Conservation (phyloP, 371 early-diverging fungal genomes). For the Dinochytrium kinnereticum region DNA sequence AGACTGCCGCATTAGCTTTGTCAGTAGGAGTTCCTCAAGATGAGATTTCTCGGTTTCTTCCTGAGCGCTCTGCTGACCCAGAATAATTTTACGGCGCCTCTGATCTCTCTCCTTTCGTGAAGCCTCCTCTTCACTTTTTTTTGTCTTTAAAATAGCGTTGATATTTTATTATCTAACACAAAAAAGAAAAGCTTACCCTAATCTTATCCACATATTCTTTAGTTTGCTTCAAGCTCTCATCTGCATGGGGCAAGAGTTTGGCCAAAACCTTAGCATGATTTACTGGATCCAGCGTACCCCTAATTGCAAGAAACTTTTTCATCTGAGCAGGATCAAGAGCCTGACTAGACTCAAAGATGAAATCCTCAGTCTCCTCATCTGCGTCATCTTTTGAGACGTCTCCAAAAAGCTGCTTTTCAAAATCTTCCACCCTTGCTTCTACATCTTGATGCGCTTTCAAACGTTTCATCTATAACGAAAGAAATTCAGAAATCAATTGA, state of each 20-base stretch:
- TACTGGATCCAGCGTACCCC: constrained; percentile 38
- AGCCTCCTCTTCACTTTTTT: constrained; percentile 52
- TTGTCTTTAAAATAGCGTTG: constrained; percentile 31
- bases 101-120: constrained; percentile 54
- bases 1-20: constrained; percentile 56
- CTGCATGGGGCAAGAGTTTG: constrained; percentile 29
- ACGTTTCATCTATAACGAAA: not conserved
- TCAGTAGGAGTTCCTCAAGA: constrained; percentile 47
- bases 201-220: constrained; percentile 52
- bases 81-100: constrained; percentile 45
- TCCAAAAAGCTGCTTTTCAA: constrained; percentile 23
- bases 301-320: constrained; percentile 36
- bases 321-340: constrained; percentile 35
- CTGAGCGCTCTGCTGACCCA: constrained; percentile 49
- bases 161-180: constrained; percentile 11
- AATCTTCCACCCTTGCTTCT: constrained; percentile 13
- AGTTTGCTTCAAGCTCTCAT: constrained; percentile 37
- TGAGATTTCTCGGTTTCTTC: constrained; percentile 47
- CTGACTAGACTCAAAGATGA: not conserved
- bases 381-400: not conserved
- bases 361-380: constrained; percentile 16
- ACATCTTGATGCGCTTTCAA: not conserved
- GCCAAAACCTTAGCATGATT: constrained; percentile 41
- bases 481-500: not conserved
- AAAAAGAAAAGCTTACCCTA: constrained; percentile 32